phyloP scores from a whole-genome alignment of 1,284 basidiomycete genomes.

The Ceratobasidium theobromae region DNA sequence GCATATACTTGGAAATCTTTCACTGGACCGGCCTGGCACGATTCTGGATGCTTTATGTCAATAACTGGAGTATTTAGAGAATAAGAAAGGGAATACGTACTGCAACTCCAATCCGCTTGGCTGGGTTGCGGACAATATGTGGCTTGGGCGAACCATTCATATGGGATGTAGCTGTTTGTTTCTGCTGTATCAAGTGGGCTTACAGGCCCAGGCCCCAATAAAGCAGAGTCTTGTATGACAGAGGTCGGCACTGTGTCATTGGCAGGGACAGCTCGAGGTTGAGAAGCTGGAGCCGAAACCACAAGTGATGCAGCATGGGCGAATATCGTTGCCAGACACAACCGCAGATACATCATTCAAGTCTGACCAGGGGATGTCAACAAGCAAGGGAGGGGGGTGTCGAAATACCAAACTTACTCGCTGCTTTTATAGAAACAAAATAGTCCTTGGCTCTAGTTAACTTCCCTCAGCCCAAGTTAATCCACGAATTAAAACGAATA shows the following conservation, averaged over 20 bases:
- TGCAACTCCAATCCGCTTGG: neutral
- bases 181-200: neutral
- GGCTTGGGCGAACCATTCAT: neutral
- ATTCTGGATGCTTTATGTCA: neutral
- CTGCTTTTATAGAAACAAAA: too few relatives aligned
- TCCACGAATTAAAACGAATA: too few relatives aligned
- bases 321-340: too few relatives aligned
- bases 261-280: neutral
- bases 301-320: too few relatives aligned
- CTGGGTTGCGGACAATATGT: neutral
- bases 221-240: neutral
- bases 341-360: too few relatives aligned
- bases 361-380: too few relatives aligned
- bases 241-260: neutral
- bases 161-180: neutral
- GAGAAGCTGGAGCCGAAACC: too few relatives aligned
- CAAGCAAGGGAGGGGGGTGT: too few relatives aligned
- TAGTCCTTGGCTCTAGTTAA: too few relatives aligned
- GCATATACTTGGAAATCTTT: constrained; percentile 9
- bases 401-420: too few relatives aligned
- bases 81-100: neutral
- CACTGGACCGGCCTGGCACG: neutral
- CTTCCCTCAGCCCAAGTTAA: too few relatives aligned
- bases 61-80: neutral
- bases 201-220: neutral